A percentile compares a stretch with the other conserved stretches of the same genome.
These are phyloP conservation scores for Neltuma alba DNA, from an alignment of 306 rosid species.

Conservation along the genomic window DNA sequence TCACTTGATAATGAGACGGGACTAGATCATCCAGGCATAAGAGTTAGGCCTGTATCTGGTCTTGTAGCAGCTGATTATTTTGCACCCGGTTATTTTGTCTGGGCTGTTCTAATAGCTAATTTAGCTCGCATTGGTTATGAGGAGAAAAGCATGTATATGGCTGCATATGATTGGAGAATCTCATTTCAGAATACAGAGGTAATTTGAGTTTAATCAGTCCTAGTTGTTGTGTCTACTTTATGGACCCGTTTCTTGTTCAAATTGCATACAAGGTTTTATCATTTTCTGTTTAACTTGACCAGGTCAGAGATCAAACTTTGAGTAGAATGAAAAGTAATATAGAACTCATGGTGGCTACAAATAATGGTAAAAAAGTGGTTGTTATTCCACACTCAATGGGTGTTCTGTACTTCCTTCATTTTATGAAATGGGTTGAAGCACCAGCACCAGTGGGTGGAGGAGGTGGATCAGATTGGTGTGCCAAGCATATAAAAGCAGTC, in stretches of 20 bases:
- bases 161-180: slow-evolving; percentile 87
- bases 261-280: slow-evolving; percentile 17
- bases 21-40: slow-evolving; percentile 67
- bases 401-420: slow-evolving; percentile 79
- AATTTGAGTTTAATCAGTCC: slow-evolving; percentile 21
- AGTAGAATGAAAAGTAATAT: slow-evolving; percentile 79
- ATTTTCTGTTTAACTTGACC: slow-evolving; percentile 41
- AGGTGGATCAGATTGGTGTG: slow-evolving; percentile 88
- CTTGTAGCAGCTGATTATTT: slow-evolving; percentile 96
- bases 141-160: slow-evolving; percentile 92
- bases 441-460: slow-evolving; percentile 84
- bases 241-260: slow-evolving; percentile 14
- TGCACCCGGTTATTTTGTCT: slow-evolving; percentile 90
- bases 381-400: slow-evolving; percentile 92
- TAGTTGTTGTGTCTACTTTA: not conserved
- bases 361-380: slow-evolving; percentile 78
- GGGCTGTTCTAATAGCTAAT: slow-evolving; percentile 94
- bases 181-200: slow-evolving; percentile 94
- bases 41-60: slow-evolving; percentile 91
- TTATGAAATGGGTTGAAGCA: slow-evolving; percentile 93
- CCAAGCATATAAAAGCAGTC: slow-evolving; percentile 77
- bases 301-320: slow-evolving; percentile 76
- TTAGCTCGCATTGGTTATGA: slow-evolving; percentile 90
- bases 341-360: slow-evolving; percentile 83
- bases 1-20: slow-evolving; percentile 88